Evolutionary conservation across 1,139 yeast species (phyloP), one percentile per base, ranked within the genome.

Genomic region (Petasospora fabianii): DNA sequence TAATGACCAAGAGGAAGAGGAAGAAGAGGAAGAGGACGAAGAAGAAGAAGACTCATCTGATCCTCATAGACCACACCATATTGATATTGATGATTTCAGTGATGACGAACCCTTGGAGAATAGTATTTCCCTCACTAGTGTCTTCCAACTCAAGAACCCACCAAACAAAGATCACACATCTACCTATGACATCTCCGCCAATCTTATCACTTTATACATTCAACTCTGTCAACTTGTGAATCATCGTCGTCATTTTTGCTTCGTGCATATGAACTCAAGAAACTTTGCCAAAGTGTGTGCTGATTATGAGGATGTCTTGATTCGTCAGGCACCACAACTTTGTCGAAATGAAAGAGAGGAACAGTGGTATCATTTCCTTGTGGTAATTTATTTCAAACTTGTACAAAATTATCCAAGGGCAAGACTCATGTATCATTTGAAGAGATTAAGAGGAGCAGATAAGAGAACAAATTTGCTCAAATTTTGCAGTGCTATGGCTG

Each of bases 231-330:
- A 49, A 19, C 21, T 54, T 13, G 34, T 52, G 3, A 51, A 52
- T 27, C 58, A 54, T 20, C 46, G 41, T 11, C 44, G 50, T 22
- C 37, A 42, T 13, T 54, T 53, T 29, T 12, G 27, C 20, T 27
- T 9, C n/a, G 39, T 27, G 21, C 32, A 16, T 33, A 41, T 35
- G 39, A 29, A 32, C 39, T 41, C 55, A 4, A 43, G 58, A 40
- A 54, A 54, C 31, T 54, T 48, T 38, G 51, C 56, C 28, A 47
- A 46, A 24, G 44, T 54, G 7, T 46, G 48, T 30, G 46, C 50
- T 11, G 58, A 54, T 24, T 53, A 44, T 39, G 54, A 52, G 34
- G 57, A 54, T 24, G 27, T 47, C 4, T 28, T 52, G 29, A 17
- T 40, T 3, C 30, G 36, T 27, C 44, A 44, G 26, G 36, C 39